These are phyloP conservation scores for Ascocoryne sarcoides DNA, from an alignment of 2,329 filamentous ascomycete species.

Conservation along the genomic window DNA sequence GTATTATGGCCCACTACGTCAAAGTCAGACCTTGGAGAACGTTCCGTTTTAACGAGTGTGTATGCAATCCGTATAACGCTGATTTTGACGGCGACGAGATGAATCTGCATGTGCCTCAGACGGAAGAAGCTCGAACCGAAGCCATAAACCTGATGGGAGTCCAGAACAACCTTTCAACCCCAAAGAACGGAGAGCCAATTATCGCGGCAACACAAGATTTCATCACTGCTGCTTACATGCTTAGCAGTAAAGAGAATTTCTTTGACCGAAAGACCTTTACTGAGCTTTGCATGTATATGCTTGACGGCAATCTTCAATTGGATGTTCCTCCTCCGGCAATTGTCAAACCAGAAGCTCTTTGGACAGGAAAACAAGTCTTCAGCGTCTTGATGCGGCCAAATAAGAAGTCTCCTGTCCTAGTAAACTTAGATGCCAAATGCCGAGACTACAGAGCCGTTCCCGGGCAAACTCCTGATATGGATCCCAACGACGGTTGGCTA, in stretches of 20 bases:
- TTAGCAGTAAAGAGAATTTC: slow-evolving; percentile 89
- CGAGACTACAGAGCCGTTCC: slow-evolving; percentile 63
- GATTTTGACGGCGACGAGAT: slow-evolving; percentile 99
- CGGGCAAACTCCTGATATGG: slow-evolving; percentile 57
- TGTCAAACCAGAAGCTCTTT: slow-evolving; percentile 74
- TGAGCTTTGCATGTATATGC: slow-evolving; percentile 90
- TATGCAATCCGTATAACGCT: slow-evolving; percentile 95
- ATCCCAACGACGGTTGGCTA: slow-evolving; percentile 81
- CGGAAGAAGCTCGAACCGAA: slow-evolving; percentile 90
- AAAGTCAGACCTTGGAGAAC: slow-evolving; percentile 94
- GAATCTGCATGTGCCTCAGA: slow-evolving; percentile 97
- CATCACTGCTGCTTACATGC: slow-evolving; percentile 85
- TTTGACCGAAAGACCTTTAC: slow-evolving; percentile 83
- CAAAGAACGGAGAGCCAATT: slow-evolving; percentile 95
- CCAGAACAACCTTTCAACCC: slow-evolving; percentile 90
- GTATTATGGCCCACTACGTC: slow-evolving; percentile 91
- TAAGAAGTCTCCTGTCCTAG: slow-evolving; percentile 67
- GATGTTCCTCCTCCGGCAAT: slow-evolving; percentile 84
- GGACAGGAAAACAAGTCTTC: slow-evolving; percentile 97
- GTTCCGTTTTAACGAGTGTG: slow-evolving; percentile 95
- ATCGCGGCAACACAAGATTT: slow-evolving; percentile 99
- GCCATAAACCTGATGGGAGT: slow-evolving; percentile 97
- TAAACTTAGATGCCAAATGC: slow-evolving; percentile 91
- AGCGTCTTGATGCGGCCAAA: slow-evolving; percentile 87
- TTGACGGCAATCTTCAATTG: slow-evolving; percentile 66